Base-by-base conservation (phyloP, 352 stramenopile genomes). In the Phytophthora fragariae region DNA sequence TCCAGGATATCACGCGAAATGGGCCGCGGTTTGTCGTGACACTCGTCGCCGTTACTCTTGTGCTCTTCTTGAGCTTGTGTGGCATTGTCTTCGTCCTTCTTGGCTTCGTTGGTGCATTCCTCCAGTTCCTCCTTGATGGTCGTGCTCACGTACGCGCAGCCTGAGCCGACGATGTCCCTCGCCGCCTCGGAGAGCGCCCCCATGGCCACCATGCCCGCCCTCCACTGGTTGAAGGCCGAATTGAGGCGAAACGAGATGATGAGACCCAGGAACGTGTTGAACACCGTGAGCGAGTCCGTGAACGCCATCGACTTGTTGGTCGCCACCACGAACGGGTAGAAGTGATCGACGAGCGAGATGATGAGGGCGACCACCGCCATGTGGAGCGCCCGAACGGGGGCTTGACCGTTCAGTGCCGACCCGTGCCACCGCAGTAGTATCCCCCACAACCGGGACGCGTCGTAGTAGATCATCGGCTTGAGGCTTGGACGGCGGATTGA, bases 241-340 rank as follows among this genome's bases (percentile, higher is more conserved):
- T 94, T 94, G 62, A 94, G 70, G 8, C 87, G 87, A 67, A 94
- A 94, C 35, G 85, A 92, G 64, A 92, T 77, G 21, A 81, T 89
- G 65, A 94, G 83, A 4, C 85, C 87, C 10, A 94, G 72, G 54
- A 94, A 94, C 54, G 85, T 91, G 78, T 94, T 94, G 76, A 94
- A 92, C 14, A 94, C 87, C 44, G 85, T 90, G 46, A 94, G 71
- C 39, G 87, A 91, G 73, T 92, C 84, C 0, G 87, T 82, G 57
- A 92, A 94, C 27, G 87, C 87, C 14, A 83, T 89, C 52, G 85
- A 92, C 27, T 88, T 82, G 27, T 79, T 76, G 19, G 87, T 91
- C 6, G 77, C 62, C 55, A 88, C 79, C 19, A 92, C 81, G 50
- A 94, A 92, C 49, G 69, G 69, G 73, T 92, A 72, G 27, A 79